Percentiles rank a stretch among this genome's conserved stretches.
These are phyloP conservation scores for Vigna hirtella DNA, from an alignment of 306 rosid species.

Conservation along the genomic window DNA sequence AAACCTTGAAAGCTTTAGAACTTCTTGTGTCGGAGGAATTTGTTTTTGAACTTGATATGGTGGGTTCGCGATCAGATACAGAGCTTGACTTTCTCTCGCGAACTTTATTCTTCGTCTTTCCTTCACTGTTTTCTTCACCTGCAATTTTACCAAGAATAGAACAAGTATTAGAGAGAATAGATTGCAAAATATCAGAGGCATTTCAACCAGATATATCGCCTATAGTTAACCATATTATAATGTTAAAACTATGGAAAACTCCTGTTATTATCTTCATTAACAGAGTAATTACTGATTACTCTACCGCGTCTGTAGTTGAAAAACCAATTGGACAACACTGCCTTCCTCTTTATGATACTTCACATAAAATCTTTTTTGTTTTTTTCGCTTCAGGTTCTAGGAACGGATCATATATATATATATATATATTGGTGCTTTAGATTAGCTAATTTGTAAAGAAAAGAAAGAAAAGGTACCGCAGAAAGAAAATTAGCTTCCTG, in stretches of 20 bases:
- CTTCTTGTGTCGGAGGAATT: conserved; percentile 49
- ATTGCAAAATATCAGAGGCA: not conserved
- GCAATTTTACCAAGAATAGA: conserved; percentile 32
- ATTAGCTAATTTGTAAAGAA: no score
- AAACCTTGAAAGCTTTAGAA: conserved; percentile 46
- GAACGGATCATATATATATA: no score
- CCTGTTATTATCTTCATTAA: not conserved
- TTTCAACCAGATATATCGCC: not conserved
- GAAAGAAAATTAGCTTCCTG: no score
- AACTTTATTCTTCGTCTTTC: conserved; percentile 47
- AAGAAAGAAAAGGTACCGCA: no score
- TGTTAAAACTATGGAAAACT: not conserved
- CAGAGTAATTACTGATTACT: not conserved
- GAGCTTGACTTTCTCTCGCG: conserved; percentile 58
- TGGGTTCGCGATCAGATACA: conserved; percentile 47
- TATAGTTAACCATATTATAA: conserved; percentile 1
- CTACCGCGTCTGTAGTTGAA: no score
- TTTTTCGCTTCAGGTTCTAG: no score
- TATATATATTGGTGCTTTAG: no score
- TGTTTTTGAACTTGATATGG: conserved; percentile 49
- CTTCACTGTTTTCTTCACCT: conserved; percentile 52
- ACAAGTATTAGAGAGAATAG: conserved; percentile 2
- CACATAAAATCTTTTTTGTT: not conserved
- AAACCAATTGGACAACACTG: not conserved
- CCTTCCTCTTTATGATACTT: not conserved